Conservation (phyloP, 2,329 filamentous ascomycete genomes). For the Colletotrichum chlorophyti region DNA sequence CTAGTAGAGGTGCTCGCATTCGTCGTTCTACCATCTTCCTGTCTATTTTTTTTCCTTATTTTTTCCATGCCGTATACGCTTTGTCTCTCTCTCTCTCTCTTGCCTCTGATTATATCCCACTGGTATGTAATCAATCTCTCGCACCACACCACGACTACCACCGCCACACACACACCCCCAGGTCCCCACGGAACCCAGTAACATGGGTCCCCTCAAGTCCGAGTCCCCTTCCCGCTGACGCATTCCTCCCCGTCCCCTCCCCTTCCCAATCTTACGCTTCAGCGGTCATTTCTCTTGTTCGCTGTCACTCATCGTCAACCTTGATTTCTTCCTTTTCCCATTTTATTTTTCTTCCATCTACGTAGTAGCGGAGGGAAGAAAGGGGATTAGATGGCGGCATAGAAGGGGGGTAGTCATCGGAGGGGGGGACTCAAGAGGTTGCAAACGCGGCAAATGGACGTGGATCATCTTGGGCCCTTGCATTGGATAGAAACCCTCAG, state of each 20-base stretch:
- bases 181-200: background rate
- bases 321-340: background rate
- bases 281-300: no score
- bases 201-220: background rate
- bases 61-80: background rate
- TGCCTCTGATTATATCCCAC: no score
- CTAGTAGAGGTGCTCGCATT: no score
- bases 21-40: background rate
- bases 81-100: background rate
- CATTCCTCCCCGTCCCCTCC: background rate
- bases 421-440: no score
- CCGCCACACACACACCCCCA: no score
- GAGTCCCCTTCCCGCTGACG: background rate
- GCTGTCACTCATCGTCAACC: no score
- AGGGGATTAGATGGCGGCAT: background rate
- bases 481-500: no score
- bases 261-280: background rate
- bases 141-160: no score
- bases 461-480: conserved; percentile 17
- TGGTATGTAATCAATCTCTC: no score
- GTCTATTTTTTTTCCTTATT: background rate
- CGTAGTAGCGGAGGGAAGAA: background rate
- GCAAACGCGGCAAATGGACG: background rate
- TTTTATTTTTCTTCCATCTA: background rate
- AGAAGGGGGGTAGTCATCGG: no score